Percentiles rank a stretch among this genome's conserved stretches.
These are phyloP conservation scores for Lentinus tigrinus DNA, from an alignment of 768 basidiomycete genomes.

Conservation along the genomic window DNA sequence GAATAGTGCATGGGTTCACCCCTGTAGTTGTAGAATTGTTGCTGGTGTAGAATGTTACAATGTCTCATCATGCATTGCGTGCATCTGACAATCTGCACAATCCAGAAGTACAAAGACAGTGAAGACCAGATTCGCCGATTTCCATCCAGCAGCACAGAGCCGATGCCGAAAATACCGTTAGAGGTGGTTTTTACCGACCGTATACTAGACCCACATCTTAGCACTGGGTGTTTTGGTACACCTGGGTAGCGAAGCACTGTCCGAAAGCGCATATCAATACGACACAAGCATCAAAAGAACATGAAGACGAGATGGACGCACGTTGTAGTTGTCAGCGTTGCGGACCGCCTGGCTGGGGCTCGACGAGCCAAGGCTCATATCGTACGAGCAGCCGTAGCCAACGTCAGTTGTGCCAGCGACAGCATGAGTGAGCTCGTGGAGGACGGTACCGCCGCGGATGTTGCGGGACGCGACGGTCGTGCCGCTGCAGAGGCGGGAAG, in stretches of 20 bases:
- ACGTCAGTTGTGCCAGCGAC: conserved; percentile 38
- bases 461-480: conserved; percentile 45
- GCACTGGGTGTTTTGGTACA: conserved; percentile 35
- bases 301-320: conserved; percentile 20
- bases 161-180: background rate
- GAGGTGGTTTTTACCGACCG: background rate
- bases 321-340: conserved; percentile 52
- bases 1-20: no score
- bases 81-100: no score
- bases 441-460: conserved; percentile 45
- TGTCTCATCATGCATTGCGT: no score
- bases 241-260: conserved; percentile 47
- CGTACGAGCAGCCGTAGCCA: conserved; percentile 26
- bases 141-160: background rate
- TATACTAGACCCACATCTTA: background rate
- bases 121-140: background rate
- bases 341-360: conserved; percentile 21
- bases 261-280: background rate
- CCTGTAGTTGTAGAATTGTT: no score
- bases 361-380: conserved; percentile 35
- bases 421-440: conserved; percentile 50
- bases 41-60: no score
- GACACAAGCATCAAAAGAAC: background rate
- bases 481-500: conserved; percentile 38
- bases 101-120: no score